Base-by-base conservation (phyloP, 2,329 filamentous ascomycete genomes). In the Botryosphaeria dothidea region DNA sequence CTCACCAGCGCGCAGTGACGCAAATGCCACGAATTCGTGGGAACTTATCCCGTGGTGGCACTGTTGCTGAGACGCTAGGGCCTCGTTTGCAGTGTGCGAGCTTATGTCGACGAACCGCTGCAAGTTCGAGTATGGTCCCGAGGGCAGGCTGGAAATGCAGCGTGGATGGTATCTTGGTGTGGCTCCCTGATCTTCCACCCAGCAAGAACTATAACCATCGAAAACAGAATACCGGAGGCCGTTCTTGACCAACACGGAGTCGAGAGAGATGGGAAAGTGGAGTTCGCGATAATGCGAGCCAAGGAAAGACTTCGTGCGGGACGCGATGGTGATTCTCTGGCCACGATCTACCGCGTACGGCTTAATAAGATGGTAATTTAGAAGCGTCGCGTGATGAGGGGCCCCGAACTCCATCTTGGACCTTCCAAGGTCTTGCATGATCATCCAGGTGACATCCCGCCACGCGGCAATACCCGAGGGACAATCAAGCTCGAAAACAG, bases 401-500 rank as follows among this genome's bases (percentile, higher is more conserved):
- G 31, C 23, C 0, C 51, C 36, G 19, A 8, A 11, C n/a, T 11
- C 17, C 3, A 17, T 3, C 17, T 19, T 5, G 1, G 8, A 2
- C 15, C 43, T 25, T 2, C 36, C 54, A 1, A 61, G 27, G 17
- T 52, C 25, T 13, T 62, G 61, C 8, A 60, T 17, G 38, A 56
- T 52, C 9, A 31, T 27, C 62, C 56, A 65, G 1, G 66, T 67
- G 21, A 43, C 19, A 27, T 65, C 63, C 3, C 66, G 62, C 66
- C 66, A 67, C 2, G 29, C 48, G 6, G 27, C n/a, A 29, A 67
- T 46, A 5, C 46, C 41, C 15, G 6, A 19, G 13, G 62, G 66
- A 43, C 57, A 58, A 25, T 57, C 57, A 9, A 67, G 48, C 17
- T 88, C 86, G 57, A 88, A 88, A 0, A 88, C 76, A 0, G 79